Percentiles rank a stretch among this genome's conserved stretches.
phyloP scores from a whole-genome alignment of 1,139 yeast species.

The Trichomonascaceae sp. region DNA sequence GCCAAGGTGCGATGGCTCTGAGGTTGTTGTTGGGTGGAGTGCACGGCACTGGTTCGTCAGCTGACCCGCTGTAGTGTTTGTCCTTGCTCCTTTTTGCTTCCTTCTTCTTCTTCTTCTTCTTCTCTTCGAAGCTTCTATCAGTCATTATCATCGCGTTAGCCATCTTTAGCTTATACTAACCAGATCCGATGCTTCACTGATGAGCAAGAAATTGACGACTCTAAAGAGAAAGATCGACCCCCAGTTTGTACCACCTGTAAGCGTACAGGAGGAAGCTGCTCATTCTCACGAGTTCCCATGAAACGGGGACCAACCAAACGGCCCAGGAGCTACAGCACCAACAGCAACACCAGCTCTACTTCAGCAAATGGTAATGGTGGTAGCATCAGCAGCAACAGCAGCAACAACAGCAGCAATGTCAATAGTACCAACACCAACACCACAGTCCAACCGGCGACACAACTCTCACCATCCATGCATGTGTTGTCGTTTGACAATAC shows the following conservation, averaged over 20 bases:
- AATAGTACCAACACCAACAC: too few species aligned
- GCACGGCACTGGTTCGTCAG: too few species aligned
- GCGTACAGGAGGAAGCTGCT: conserved; percentile 27
- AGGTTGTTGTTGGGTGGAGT: too few species aligned
- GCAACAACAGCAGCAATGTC: conserved; percentile 2
- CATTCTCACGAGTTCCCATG: conserved; percentile 30
- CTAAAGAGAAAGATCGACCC: conserved; percentile 8
- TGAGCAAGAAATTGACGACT: conserved; percentile 11
- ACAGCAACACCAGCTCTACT: conserved; percentile 1
- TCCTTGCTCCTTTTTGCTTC: not conserved
- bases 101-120: not conserved
- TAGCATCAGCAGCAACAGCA: conserved; percentile 1
- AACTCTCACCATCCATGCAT: too few species aligned
- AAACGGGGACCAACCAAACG: conserved; percentile 32
- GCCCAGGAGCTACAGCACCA: conserved; percentile 7
- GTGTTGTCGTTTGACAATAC: too few species aligned
- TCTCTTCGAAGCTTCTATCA: conserved; percentile 2
- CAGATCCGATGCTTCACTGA: conserved; percentile 30
- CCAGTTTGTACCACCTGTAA: conserved; percentile 27
- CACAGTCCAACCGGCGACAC: too few species aligned
- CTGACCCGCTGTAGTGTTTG: too few species aligned
- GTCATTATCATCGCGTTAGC: conserved; percentile 2
- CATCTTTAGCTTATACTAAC: conserved; percentile 3
- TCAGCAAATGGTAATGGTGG: not conserved
- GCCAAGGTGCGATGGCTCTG: too few species aligned